Evolutionary conservation across 306 rosid genomes (phyloP), one percentile per base, ranked within the genome.

Genomic region (Calophaca sinica): DNA sequence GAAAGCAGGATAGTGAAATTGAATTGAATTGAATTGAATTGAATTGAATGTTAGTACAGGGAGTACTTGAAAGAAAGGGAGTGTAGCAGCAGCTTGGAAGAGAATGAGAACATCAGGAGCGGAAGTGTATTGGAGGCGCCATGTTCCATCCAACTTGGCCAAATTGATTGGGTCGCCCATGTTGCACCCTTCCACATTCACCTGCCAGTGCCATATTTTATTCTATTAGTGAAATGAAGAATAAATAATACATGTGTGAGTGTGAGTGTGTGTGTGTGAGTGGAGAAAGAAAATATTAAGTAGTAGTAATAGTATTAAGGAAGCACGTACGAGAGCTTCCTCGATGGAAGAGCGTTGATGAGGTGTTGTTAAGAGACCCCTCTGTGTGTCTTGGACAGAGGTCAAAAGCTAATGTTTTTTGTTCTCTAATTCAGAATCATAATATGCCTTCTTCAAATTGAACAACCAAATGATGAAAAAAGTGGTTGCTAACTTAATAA

Each of bases 81-180:
- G 84, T 38, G 86, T 85, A 15, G 87, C 86, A 59, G 98, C 96
- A 60, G 98, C 97, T 84, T 94, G 85, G 35, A 94, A 68, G 74
- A 94, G 96, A 80, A 89, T 39, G 67, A 91, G 94, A 78, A 94
- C 97, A 85, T 94, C 98, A 54, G 96, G 79, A 42, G 98, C 97
- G 9, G 97, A 91, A 36, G 98, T 94, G 49, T 89, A 94, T 63
- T 91, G 94, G 26, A 94, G 84, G 51, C 98, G 93, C 98, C 98
- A 94, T 3, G 97, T 94, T 69, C 97, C 97, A 62, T 94, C 90
- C 80, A 94, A 75, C 46, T 74, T 86, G 68, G 65, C 45, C 49
- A 91, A 74, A 78, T 88, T 83, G 83, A 91, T 77, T 2, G 94
- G 94, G 2, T 67, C 50, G 79, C 90, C 91, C 65, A 10, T 66